phyloP scores from a whole-genome alignment of 345 rosid genomes.

The Salix suchowensis region DNA sequence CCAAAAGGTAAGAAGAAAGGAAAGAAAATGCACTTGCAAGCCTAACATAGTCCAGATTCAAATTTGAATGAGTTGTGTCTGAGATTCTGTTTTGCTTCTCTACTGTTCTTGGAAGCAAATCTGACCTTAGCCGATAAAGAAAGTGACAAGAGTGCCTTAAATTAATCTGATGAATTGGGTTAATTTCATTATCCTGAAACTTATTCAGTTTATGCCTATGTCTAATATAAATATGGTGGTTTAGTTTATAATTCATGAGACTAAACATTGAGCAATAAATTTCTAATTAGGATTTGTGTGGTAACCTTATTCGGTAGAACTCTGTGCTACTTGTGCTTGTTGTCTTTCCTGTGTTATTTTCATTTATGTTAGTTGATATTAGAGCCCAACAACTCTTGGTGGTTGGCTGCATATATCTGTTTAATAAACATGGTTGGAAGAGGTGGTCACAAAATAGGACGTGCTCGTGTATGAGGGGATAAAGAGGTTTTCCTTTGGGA shows the following conservation, averaged over 20 bases:
- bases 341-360: neutral
- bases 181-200: no score
- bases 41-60: neutral
- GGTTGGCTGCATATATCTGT: no score
- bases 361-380: no score
- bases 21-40: neutral
- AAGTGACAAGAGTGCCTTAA: neutral
- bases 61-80: neutral
- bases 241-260: no score
- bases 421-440: no score
- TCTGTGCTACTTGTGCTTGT: neutral
- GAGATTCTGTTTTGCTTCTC: neutral
- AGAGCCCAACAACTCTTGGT: no score
- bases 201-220: no score
- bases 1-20: neutral
- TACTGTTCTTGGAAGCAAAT: neutral
- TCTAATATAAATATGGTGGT: no score
- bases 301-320: neutral
- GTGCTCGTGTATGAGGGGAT: no score
- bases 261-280: neutral
- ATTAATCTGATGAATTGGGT: neutral
- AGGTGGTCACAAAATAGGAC: no score
- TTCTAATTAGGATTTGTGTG: neutral
- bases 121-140: neutral
- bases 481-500: no score